Conservation (phyloP, 768 basidiomycete species). For the Leccinum broughii region DNA sequence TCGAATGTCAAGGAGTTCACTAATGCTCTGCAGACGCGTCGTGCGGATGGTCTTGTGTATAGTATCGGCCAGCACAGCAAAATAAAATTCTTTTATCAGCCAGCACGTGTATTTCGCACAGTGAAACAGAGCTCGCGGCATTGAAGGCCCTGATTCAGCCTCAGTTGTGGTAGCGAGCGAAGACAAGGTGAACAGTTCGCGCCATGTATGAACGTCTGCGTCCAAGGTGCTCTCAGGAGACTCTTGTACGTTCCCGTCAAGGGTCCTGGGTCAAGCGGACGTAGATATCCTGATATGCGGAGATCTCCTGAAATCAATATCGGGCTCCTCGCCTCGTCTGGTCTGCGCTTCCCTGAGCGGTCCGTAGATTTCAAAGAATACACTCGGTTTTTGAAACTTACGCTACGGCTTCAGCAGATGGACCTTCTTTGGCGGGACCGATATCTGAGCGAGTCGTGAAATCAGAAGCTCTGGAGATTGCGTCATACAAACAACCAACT, state of each 20-base stretch:
- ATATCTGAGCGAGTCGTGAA: constrained; percentile 99
- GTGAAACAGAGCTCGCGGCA: constrained; percentile 20
- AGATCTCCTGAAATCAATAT: constrained; percentile 50
- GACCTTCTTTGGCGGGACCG: constrained; percentile 94
- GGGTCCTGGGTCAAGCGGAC: too few relatives aligned
- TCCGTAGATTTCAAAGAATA: too few relatives aligned
- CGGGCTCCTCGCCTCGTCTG: constrained; percentile 82
- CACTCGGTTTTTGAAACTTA: constrained; percentile 37
- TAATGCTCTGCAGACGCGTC: constrained; percentile 28
- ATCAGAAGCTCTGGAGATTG: constrained; percentile 73
- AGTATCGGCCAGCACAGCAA: constrained; percentile 28
- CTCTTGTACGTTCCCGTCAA: constrained; percentile 25
- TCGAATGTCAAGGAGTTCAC: constrained; percentile 30
- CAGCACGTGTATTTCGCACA: constrained; percentile 31
- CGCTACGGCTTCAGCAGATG: constrained; percentile 90
- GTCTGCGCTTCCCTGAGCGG: constrained; percentile 76
- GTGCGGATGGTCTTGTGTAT: constrained; percentile 22
- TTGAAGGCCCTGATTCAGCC: constrained; percentile 13
- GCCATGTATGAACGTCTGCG: constrained; percentile 28
- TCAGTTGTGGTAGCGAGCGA: not conserved
- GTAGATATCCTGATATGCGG: too few relatives aligned
- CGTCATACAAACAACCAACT: constrained; percentile 11
- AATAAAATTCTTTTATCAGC: constrained; percentile 29
- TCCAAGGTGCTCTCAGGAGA: constrained; percentile 29
- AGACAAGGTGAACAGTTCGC: constrained; percentile 27